phyloP scores from a whole-genome alignment of 805 yeast species.

The Tetrapisispora nanseiensis region DNA sequence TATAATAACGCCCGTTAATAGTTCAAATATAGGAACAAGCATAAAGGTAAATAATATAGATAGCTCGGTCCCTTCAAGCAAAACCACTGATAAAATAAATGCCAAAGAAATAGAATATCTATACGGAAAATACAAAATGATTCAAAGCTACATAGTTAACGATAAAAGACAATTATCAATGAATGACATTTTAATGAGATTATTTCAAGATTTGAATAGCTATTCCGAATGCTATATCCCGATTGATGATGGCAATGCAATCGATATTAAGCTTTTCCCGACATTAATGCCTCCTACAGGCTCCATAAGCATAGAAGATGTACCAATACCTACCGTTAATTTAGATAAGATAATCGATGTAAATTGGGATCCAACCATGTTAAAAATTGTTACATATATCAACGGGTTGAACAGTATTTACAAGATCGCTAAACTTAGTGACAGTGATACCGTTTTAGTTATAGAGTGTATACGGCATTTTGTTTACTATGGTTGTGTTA shows the following conservation, averaged over 20 bases:
- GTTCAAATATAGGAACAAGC: neutral
- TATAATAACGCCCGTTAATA: too few relatives aligned
- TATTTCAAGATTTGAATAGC: slow-evolving; percentile 88
- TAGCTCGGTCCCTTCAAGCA: neutral
- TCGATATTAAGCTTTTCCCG: slow-evolving; percentile 91
- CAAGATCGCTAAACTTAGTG: slow-evolving; percentile 66
- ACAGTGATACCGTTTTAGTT: slow-evolving; percentile 69
- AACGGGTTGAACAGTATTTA: slow-evolving; percentile 81
- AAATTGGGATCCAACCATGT: slow-evolving; percentile 96
- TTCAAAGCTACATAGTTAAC: neutral
- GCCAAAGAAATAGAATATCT: neutral
- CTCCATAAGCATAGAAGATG: slow-evolving; percentile 67
- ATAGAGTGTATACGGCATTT: slow-evolving; percentile 84
- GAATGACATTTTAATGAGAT: slow-evolving; percentile 72
- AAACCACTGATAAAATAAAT: neutral
- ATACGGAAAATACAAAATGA: neutral
- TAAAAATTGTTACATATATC: slow-evolving; percentile 73
- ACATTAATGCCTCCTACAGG: slow-evolving; percentile 75
- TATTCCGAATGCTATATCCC: slow-evolving; percentile 95
- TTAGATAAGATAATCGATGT: slow-evolving; percentile 67
- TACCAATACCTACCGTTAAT: slow-evolving; percentile 82
- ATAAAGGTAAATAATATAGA: neutral
- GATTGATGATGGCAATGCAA: slow-evolving; percentile 76
- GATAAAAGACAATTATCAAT: slow-evolving; percentile 37
- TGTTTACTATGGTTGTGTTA: slow-evolving; percentile 79